phyloP scores from a whole-genome alignment of 768 basidiomycete genomes.

The Russula olivacea region DNA sequence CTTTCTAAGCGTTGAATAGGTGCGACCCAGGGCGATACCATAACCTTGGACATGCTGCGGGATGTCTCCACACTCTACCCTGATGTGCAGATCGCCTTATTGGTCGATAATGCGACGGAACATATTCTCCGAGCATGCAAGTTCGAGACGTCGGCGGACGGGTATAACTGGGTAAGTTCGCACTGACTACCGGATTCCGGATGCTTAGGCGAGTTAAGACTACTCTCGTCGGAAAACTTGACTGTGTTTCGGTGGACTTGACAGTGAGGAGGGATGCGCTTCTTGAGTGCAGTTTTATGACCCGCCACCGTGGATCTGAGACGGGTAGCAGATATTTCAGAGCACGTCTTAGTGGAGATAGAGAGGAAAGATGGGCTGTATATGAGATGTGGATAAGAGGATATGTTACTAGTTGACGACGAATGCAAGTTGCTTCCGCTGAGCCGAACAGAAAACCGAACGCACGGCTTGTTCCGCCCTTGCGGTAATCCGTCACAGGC shows the following conservation, averaged over 20 bases:
- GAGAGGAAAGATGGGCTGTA: slow-evolving; percentile 34
- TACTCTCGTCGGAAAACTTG: not conserved
- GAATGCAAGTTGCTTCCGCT: not conserved
- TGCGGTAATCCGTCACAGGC: not conserved
- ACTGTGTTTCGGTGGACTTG: slow-evolving; percentile 5
- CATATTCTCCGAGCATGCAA: slow-evolving; percentile 30
- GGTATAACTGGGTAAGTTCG: slow-evolving; percentile 32
- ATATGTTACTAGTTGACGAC: not conserved
- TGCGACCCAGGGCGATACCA: slow-evolving; percentile 34
- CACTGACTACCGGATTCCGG: not conserved
- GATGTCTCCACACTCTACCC: slow-evolving; percentile 25
- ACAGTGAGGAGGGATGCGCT: not conserved
- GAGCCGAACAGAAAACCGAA: not conserved
- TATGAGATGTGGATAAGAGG: slow-evolving; percentile 40
- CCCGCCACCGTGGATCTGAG: slow-evolving; percentile 4
- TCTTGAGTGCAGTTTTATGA: slow-evolving; percentile 11
- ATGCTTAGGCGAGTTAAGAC: not conserved
- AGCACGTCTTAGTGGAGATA: slow-evolving; percentile 28
- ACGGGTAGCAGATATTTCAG: slow-evolving; percentile 31
- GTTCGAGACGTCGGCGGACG: slow-evolving; percentile 33
- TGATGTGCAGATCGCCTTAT: slow-evolving; percentile 32
- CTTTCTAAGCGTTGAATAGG: slow-evolving; percentile 20
- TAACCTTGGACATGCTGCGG: slow-evolving; percentile 37
- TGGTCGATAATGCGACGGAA: slow-evolving; percentile 35
- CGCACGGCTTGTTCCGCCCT: not conserved